A percentile compares a stretch with the other conserved stretches of the same genome.
Conservation (phyloP, 2,329 filamentous ascomycete genomes). For the Pseudogymnoascus sp. region DNA sequence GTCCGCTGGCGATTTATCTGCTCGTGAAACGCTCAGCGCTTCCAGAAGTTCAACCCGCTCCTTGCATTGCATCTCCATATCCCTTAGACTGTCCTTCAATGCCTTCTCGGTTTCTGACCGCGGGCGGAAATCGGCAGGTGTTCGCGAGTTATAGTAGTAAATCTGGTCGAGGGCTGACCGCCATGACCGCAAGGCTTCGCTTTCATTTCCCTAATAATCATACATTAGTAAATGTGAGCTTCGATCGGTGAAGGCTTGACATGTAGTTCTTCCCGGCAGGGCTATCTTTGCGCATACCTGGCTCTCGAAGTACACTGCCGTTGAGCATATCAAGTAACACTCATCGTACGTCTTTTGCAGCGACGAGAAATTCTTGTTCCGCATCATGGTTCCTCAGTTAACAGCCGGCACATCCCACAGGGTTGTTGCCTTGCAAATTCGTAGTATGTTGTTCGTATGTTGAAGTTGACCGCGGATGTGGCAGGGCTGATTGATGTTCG, state of each 20-base stretch:
- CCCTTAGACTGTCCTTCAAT: constrained; percentile 68
- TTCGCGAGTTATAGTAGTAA: constrained; percentile 70
- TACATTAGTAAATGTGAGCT: constrained; percentile 8
- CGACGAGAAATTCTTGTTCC: constrained; percentile 55
- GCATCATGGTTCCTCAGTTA: constrained; percentile 31
- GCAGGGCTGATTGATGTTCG: constrained; percentile 5
- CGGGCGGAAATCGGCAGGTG: constrained; percentile 59
- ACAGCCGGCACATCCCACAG: not conserved
- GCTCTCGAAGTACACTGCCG: constrained; percentile 90
- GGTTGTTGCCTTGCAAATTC: not conserved
- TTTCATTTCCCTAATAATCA: constrained; percentile 67
- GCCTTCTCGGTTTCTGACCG: constrained; percentile 77
- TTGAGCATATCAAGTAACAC: constrained; percentile 89
- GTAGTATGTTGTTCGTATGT: constrained; percentile 6
- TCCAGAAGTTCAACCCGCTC: constrained; percentile 85
- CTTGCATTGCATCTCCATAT: constrained; percentile 85
- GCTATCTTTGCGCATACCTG: constrained; percentile 48
- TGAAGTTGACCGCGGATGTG: not conserved
- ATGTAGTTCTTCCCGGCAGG: not conserved
- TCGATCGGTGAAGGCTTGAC: not conserved
- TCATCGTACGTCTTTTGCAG: constrained; percentile 98
- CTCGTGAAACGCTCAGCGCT: constrained; percentile 61
- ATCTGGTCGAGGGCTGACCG: constrained; percentile 81
- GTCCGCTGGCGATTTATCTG: constrained; percentile 30
- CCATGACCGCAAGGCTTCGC: constrained; percentile 87